phyloP scores from a whole-genome alignment of 352 stramenopile species.

The Phytophthora melonis region DNA sequence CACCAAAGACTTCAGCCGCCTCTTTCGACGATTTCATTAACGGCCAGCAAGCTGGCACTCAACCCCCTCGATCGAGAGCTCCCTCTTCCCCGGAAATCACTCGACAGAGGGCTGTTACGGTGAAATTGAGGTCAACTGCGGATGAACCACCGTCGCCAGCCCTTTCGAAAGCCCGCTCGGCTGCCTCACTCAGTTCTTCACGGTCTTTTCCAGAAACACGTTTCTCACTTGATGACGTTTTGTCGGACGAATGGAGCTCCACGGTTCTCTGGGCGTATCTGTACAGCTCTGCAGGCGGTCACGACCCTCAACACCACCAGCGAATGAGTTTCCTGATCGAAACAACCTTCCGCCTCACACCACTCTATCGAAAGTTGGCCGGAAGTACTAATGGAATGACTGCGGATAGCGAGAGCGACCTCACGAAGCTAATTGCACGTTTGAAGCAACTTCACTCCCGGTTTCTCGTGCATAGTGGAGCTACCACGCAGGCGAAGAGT shows the following conservation, averaged over 20 bases:
- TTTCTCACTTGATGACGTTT: conserved; percentile 59
- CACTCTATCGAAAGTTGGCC: conserved; percentile 38
- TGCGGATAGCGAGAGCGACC: conserved; percentile 7
- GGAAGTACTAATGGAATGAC: background rate
- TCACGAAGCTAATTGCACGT: conserved; percentile 4
- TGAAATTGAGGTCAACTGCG: background rate
- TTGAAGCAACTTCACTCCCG: conserved; percentile 23
- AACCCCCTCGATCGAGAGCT: background rate
- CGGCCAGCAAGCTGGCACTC: conserved; percentile 3
- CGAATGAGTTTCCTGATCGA: conserved; percentile 72
- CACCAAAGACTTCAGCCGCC: background rate
- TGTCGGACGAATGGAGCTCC: conserved; percentile 73
- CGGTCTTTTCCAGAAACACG: conserved; percentile 14
- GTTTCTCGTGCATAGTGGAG: conserved; percentile 28
- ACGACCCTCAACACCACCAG: conserved; percentile 50
- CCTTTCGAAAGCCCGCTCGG: conserved; percentile 21
- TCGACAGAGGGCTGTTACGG: conserved; percentile 30
- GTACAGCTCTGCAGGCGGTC: conserved; percentile 48
- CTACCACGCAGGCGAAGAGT: conserved; percentile 9
- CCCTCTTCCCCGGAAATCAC: background rate
- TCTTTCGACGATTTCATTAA: conserved; percentile 14
- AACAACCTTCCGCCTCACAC: conserved; percentile 57
- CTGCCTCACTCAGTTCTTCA: conserved; percentile 5
- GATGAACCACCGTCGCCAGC: background rate
- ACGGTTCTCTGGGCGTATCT: conserved; percentile 80